Conservation (phyloP, 257 asterid species). For the Capsicum rhomboideum region DNA sequence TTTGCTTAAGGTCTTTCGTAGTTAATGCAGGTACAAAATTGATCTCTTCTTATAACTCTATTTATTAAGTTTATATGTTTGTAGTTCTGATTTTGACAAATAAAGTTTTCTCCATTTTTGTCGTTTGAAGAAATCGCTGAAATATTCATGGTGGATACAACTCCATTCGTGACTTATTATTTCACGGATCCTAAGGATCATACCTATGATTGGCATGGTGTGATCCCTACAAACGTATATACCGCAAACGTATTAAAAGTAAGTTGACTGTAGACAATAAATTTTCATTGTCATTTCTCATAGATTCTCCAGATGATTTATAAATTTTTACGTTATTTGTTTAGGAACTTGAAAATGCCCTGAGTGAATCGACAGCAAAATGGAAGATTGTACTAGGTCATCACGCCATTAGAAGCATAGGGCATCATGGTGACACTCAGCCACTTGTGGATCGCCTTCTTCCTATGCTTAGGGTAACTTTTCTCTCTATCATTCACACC, state of each 20-base stretch:
- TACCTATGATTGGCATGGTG: constrained; percentile 70
- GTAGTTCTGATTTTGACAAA: neutral
- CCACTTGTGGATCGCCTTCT: constrained; percentile 61
- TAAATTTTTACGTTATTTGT: neutral
- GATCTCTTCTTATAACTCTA: neutral
- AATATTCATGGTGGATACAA: constrained; percentile 76
- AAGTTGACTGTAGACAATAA: constrained; percentile 1
- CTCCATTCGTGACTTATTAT: constrained; percentile 59
- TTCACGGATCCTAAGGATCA: constrained; percentile 42
- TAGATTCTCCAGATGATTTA: neutral
- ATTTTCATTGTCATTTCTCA: neutral
- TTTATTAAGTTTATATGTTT: neutral
- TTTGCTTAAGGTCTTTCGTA: constrained; percentile 72
- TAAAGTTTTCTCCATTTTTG: neutral
- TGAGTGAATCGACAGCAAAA: constrained; percentile 52
- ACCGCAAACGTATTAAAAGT: constrained; percentile 36
- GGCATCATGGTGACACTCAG: constrained; percentile 84
- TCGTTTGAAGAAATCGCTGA: constrained; percentile 49
- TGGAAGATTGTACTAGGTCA: constrained; percentile 94
- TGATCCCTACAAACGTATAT: constrained; percentile 34
- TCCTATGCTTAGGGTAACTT: constrained; percentile 66
- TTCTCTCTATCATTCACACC: neutral
- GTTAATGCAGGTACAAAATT: constrained; percentile 45
- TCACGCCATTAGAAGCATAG: constrained; percentile 76
- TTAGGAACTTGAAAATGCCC: constrained; percentile 60